phyloP scores from a whole-genome alignment of 768 basidiomycete genomes.

The Lentinula raphanica region DNA sequence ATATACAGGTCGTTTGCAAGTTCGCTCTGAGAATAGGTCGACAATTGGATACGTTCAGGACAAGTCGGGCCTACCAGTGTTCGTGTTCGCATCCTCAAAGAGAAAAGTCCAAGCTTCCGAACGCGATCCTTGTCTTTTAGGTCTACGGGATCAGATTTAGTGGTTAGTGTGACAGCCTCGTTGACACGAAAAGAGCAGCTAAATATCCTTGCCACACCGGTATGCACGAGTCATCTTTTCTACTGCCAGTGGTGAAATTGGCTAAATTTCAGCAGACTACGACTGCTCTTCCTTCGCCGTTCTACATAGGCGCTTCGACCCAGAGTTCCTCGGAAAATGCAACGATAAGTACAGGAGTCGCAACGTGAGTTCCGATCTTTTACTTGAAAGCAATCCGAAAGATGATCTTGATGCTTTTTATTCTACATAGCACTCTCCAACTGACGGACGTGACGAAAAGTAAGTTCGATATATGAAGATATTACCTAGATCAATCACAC shows the following conservation, averaged over 20 bases:
- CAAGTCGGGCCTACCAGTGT: slow-evolving; percentile 12
- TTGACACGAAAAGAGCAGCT: slow-evolving; percentile 20
- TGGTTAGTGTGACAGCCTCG: slow-evolving; percentile 26
- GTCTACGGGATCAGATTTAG: slow-evolving; percentile 23
- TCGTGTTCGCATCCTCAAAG: neutral
- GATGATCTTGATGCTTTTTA: neutral
- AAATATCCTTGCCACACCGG: slow-evolving; percentile 32
- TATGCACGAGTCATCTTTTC: slow-evolving; percentile 16
- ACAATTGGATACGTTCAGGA: slow-evolving; percentile 30
- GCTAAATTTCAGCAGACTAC: slow-evolving; percentile 26
- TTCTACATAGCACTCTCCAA: slow-evolving; percentile 23
- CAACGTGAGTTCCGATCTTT: slow-evolving; percentile 2
- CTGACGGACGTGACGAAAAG: slow-evolving; percentile 34
- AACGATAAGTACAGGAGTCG: neutral
- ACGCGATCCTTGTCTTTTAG: slow-evolving; percentile 30
- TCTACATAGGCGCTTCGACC: slow-evolving; percentile 33
- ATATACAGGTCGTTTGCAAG: slow-evolving; percentile 31
- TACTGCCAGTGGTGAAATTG: neutral
- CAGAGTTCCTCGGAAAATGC: slow-evolving; percentile 7
- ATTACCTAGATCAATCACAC: neutral
- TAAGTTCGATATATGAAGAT: slow-evolving; percentile 18
- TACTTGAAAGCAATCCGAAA: neutral
- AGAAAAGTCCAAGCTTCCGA: neutral
- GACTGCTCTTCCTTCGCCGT: slow-evolving; percentile 30
- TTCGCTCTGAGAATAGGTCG: slow-evolving; percentile 25